A percentile compares a stretch with the other conserved stretches of the same genome.
Conservation (phyloP, 2,329 filamentous ascomycete species). For the Coleophoma eucalyptorum region DNA sequence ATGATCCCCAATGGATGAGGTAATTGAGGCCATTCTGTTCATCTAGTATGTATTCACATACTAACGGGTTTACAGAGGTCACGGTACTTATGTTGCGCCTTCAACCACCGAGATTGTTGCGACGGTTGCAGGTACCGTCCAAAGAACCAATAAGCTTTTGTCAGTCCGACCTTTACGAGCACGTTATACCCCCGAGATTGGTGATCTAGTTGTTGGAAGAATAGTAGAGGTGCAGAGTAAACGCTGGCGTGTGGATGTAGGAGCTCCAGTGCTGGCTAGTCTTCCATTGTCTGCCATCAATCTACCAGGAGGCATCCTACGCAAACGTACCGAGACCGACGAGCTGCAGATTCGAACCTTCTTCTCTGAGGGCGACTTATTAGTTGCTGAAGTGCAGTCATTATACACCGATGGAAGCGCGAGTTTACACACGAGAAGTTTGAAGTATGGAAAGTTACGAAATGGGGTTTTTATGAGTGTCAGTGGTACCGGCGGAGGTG, state of each 20-base stretch:
- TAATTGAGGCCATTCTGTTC: constrained; percentile 28
- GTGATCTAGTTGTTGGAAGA: constrained; percentile 88
- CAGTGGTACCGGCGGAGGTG: constrained; percentile 71
- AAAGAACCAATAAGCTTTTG: constrained; percentile 94
- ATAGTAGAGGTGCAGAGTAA: constrained; percentile 93
- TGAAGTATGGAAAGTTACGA: constrained; percentile 93
- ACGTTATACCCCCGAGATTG: constrained; percentile 92
- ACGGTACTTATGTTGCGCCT: constrained; percentile 78
- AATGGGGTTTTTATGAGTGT: constrained; percentile 90
- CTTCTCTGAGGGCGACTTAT: constrained; percentile 89
- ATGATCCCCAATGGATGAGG: constrained; percentile 96
- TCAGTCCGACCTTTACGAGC: constrained; percentile 87
- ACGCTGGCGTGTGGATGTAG: constrained; percentile 93
- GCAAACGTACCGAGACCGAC: constrained; percentile 89
- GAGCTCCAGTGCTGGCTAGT: constrained; percentile 78
- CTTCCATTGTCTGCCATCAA: constrained; percentile 90
- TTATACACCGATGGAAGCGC: constrained; percentile 84
- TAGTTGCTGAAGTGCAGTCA: constrained; percentile 92
- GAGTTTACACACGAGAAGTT: constrained; percentile 79
- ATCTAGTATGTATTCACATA: constrained; percentile 12
- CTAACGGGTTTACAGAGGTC: constrained; percentile 56
- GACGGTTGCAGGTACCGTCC: constrained; percentile 84
- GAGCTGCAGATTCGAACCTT: constrained; percentile 97
- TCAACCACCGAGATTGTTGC: constrained; percentile 70
- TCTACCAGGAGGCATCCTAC: constrained; percentile 85